phyloP scores from a whole-genome alignment of 2,329 filamentous ascomycete species.

The Colletotrichum sp. region DNA sequence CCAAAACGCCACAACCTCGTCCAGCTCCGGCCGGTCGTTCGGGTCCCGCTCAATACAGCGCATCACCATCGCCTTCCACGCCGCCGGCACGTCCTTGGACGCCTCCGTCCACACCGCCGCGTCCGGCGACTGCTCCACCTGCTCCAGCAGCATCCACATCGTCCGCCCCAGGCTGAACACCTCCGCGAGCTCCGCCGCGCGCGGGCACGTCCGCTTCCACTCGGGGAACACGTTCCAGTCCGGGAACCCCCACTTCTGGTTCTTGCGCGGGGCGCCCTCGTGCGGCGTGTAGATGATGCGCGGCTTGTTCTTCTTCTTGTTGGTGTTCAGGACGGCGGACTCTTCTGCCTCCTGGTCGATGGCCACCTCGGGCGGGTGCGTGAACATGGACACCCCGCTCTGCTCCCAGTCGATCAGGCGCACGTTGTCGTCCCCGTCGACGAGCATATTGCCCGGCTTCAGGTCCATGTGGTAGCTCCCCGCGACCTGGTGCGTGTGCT shows the following conservation, averaged over 20 bases:
- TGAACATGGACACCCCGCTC: constrained; percentile 25
- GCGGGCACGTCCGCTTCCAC: constrained; percentile 22
- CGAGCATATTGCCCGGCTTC: constrained; percentile 32
- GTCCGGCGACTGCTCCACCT: constrained; percentile 18
- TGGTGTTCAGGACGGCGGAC: background rate
- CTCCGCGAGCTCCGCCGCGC: constrained; percentile 24
- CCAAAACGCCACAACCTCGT: constrained; percentile 21
- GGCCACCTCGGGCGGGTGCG: constrained; percentile 21
- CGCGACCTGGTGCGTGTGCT: constrained; percentile 24
- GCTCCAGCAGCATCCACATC: constrained; percentile 26
- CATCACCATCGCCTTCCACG: constrained; percentile 15
- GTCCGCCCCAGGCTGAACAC: constrained; percentile 24
- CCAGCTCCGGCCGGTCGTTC: constrained; percentile 14
- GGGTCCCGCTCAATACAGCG: constrained; percentile 19
- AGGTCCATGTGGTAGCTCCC: constrained; percentile 33
- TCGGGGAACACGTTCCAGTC: constrained; percentile 24
- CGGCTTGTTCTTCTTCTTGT: background rate
- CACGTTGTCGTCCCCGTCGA: constrained; percentile 22
- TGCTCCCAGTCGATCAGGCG: constrained; percentile 31
- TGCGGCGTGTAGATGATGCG: constrained; percentile 21
- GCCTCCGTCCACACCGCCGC: background rate
- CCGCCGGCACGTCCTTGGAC: constrained; percentile 11
- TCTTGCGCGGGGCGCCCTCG: constrained; percentile 7
- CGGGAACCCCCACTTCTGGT: constrained; percentile 20
- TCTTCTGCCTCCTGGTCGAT: constrained; percentile 20